These are phyloP conservation scores for Naganishia sp. DNA, from an alignment of 1,284 basidiomycete species.

Conservation along the genomic window DNA sequence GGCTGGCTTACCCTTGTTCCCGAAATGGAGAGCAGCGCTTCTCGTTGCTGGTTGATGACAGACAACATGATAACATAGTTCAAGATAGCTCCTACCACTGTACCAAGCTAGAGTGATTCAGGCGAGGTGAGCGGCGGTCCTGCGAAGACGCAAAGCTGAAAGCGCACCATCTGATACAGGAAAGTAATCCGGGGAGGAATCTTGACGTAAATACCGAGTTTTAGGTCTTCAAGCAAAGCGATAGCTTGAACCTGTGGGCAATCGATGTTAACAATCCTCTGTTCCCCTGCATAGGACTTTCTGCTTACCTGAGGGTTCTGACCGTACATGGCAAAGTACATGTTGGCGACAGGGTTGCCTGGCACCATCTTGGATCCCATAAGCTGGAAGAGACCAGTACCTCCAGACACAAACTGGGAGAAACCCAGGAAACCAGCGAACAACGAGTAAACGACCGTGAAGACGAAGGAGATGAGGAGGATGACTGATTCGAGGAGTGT, in stretches of 20 bases:
- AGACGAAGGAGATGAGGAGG: conserved; percentile 58
- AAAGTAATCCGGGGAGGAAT: conserved; percentile 72
- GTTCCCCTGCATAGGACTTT: no score
- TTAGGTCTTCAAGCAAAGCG: conserved; percentile 62
- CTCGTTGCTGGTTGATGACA: conserved; percentile 38
- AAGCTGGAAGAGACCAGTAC: conserved; percentile 68
- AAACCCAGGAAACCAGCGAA: conserved; percentile 61
- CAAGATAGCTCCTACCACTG: conserved; percentile 41
- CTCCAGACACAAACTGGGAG: conserved; percentile 41
- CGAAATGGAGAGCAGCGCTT: conserved; percentile 36
- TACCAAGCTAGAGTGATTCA: conserved; percentile 29
- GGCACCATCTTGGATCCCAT: conserved; percentile 65
- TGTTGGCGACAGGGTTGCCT: conserved; percentile 66
- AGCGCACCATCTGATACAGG: conserved; percentile 61
- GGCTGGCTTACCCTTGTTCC: conserved; percentile 28
- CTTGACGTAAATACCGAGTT: conserved; percentile 76
- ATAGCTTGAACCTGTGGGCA: conserved; percentile 49
- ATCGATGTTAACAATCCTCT: neutral
- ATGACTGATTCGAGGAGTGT: conserved; percentile 36
- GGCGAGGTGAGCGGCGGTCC: neutral
- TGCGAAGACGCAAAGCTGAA: neutral
- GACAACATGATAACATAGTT: conserved; percentile 41
- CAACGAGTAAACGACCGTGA: conserved; percentile 62
- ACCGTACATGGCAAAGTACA: conserved; percentile 57
- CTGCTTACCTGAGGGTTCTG: conserved; percentile 4